Percentiles rank a stretch among this genome's conserved stretches.
Conservation (phyloP, 805 yeast species). For the Candida orba region DNA sequence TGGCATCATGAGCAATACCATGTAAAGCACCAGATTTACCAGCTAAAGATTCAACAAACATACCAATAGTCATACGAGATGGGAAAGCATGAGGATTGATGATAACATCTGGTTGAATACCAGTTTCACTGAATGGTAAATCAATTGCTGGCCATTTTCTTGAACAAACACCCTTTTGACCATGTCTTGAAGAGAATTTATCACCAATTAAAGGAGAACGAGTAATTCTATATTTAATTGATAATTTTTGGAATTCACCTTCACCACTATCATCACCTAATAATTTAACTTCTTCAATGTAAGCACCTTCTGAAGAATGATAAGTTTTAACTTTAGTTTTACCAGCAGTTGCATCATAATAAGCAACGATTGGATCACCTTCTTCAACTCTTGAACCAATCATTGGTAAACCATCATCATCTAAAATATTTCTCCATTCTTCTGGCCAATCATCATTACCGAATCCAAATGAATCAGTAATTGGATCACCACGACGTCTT, state of each 20-base stretch:
- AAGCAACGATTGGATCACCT: conserved; percentile 95
- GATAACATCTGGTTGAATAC: conserved; percentile 95
- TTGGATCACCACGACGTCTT: conserved; percentile 89
- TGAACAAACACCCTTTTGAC: conserved; percentile 97
- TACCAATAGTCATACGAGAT: conserved; percentile 99
- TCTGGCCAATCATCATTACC: conserved; percentile 92
- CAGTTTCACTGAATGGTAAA: conserved; percentile 94
- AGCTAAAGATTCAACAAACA: conserved; percentile 98
- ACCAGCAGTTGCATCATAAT: conserved; percentile 83
- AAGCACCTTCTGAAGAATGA: conserved; percentile 92
- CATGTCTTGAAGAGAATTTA: conserved; percentile 95
- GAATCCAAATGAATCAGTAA: conserved; percentile 89
- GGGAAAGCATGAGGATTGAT: conserved; percentile 99
- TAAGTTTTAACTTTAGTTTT: conserved; percentile 88
- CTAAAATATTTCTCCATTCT: conserved; percentile 81
- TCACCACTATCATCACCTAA: conserved; percentile 74
- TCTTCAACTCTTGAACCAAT: conserved; percentile 85
- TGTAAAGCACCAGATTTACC: conserved; percentile 98
- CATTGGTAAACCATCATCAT: conserved; percentile 86
- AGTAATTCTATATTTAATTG: conserved; percentile 85
- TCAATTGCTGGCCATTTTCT: conserved; percentile 96
- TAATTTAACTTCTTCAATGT: conserved; percentile 89
- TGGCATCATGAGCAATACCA: conserved; percentile 94
- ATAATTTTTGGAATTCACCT: conserved; percentile 73
- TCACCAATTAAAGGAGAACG: conserved; percentile 96